These are phyloP conservation scores for Rhizoclosmatium globosum DNA, from an alignment of 192 early-diverging fungal species.

Conservation along the genomic window DNA sequence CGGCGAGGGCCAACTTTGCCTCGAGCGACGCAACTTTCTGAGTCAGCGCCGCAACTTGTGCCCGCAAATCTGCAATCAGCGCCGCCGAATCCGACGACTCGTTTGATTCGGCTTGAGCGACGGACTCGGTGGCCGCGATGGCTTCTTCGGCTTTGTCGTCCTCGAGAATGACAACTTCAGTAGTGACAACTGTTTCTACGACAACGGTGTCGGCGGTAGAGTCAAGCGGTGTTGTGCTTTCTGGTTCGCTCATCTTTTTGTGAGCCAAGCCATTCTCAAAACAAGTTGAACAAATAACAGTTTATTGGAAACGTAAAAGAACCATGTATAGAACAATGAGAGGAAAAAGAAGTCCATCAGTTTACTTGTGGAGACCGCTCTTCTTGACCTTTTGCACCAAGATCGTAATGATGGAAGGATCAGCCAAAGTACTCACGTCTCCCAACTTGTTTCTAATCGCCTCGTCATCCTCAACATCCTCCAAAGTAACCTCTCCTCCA, in stretches of 20 bases:
- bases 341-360: not conserved
- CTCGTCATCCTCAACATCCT: slow-evolving; percentile 50
- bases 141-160: not conserved
- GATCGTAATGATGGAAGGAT: slow-evolving; percentile 70
- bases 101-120: not conserved
- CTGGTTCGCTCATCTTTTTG: too few relatives aligned
- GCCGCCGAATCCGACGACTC: slow-evolving; percentile 5
- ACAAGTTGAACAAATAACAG: not conserved
- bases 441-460: slow-evolving; percentile 75
- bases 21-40: slow-evolving; percentile 6
- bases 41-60: slow-evolving; percentile 16
- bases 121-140: not conserved
- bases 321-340: not conserved
- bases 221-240: not conserved
- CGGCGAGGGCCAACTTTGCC: slow-evolving; percentile 1
- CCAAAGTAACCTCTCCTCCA: slow-evolving; percentile 70
- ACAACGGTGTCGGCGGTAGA: not conserved
- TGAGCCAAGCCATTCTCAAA: not conserved
- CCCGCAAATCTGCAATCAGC: slow-evolving; percentile 19
- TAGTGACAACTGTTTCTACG: not conserved
- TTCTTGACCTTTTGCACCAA: slow-evolving; percentile 56
- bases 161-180: not conserved
- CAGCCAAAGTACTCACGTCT: slow-evolving; percentile 87
- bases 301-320: not conserved
- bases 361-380: slow-evolving; percentile 8